Evolutionary conservation across 2,329 filamentous ascomycete genomes (phyloP).

Genomic region (Magnaporthiopsis poae): DNA sequence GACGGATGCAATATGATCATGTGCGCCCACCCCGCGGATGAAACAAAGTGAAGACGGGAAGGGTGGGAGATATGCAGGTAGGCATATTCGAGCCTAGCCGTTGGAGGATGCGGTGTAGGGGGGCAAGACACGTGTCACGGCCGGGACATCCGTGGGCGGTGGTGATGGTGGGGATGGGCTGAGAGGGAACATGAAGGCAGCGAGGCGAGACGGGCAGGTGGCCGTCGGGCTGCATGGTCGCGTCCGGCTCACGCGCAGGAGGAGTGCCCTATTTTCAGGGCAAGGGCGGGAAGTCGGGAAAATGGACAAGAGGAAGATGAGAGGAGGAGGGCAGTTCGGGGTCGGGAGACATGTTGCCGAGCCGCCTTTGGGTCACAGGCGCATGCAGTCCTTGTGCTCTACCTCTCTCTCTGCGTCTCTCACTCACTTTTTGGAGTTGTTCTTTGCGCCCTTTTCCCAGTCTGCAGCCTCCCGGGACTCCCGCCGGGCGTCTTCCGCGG

Average conservation of each 20-base stretch:
- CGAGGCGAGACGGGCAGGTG: neutral
- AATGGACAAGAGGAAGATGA: no score
- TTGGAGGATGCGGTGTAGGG: neutral
- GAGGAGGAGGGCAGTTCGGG: neutral
- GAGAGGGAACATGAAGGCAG: slow-evolving; percentile 2
- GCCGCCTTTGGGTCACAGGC: neutral
- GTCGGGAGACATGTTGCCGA: neutral
- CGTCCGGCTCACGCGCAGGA: neutral
- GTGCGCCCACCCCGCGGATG: neutral
- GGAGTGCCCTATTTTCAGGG: neutral
- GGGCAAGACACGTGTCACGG: neutral
- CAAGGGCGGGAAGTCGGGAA: neutral
- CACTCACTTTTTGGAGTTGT: slow-evolving; percentile 73
- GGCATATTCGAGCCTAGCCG: neutral
- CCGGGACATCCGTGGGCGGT: no score
- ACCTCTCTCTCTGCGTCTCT: neutral
- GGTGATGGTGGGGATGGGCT: neutral
- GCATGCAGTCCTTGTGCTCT: neutral
- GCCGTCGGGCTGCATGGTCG: neutral
- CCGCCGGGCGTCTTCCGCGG: slow-evolving; percentile 56
- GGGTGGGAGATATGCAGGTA: no score
- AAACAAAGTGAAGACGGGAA: neutral
- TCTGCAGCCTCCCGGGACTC: slow-evolving; percentile 60
- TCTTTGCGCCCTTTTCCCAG: slow-evolving; percentile 82
- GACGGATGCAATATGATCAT: neutral